Evolutionary conservation across 2,329 filamentous ascomycete species (phyloP).

Genomic region (Celoporthe dispersa): DNA sequence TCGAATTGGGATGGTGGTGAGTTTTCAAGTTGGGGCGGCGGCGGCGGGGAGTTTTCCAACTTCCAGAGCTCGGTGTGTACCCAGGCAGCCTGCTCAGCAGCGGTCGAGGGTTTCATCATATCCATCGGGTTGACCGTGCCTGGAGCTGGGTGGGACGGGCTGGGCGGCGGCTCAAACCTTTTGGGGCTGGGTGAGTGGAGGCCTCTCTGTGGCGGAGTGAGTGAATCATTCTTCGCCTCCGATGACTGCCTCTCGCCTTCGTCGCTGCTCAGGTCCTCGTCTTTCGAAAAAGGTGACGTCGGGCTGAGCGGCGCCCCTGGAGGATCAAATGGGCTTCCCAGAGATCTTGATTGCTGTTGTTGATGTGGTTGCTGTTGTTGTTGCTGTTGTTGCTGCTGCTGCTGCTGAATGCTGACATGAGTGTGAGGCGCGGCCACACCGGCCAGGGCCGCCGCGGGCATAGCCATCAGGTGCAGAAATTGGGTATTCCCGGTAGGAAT

Average conservation of each 20-base stretch:
- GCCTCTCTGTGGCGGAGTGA: conserved; percentile 28
- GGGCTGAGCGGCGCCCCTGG: conserved; percentile 26
- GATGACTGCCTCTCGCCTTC: conserved; percentile 18
- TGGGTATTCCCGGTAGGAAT: conserved; percentile 11
- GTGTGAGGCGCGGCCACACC: conserved; percentile 20
- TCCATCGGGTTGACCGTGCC: conserved; percentile 60
- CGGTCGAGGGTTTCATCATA: conserved; percentile 52
- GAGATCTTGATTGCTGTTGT: conserved; percentile 3
- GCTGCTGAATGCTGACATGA: conserved; percentile 14
- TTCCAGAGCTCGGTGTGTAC: conserved; percentile 42
- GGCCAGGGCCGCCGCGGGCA: conserved; percentile 23
- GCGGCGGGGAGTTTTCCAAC: conserved; percentile 39
- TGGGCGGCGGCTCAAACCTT: conserved; percentile 33
- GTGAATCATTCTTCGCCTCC: conserved; percentile 13
- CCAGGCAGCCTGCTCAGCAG: conserved; percentile 40
- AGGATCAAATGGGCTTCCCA: conserved; percentile 18
- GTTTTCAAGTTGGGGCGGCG: conserved; percentile 19
- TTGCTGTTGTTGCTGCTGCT: background rate
- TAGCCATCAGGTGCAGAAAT: conserved; percentile 26
- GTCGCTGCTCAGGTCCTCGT: conserved; percentile 27
- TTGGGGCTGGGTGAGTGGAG: conserved; percentile 31
- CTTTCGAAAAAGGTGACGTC: conserved; percentile 19
- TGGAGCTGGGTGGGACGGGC: conserved; percentile 42
- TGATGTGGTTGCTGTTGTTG: background rate
- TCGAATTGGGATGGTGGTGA: conserved; percentile 37